phyloP scores from a whole-genome alignment of 176 grass and related monocot genomes.

The Urochloa ruziziensis region DNA sequence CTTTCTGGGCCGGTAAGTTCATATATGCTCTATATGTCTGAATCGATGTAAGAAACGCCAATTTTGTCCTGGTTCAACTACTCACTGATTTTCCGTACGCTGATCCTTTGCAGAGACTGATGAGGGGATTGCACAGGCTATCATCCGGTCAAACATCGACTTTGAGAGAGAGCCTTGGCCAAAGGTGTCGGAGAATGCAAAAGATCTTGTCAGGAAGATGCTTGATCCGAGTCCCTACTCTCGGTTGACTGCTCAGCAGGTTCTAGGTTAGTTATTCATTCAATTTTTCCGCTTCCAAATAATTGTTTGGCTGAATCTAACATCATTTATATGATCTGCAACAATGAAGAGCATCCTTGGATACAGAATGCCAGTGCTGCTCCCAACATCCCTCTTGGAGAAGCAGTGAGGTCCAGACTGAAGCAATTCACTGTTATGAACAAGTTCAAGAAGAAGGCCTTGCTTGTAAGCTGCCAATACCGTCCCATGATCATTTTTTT shows the following conservation, averaged over 20 bases:
- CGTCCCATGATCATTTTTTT: not conserved
- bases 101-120: conserved; percentile 61
- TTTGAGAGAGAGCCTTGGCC: conserved; percentile 83
- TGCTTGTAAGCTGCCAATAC: conserved; percentile 37
- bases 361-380: conserved; percentile 62
- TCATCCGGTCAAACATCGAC: conserved; percentile 55
- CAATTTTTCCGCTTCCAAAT: not conserved
- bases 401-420: conserved; percentile 63
- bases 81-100: not conserved
- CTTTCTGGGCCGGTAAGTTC: conserved; percentile 53
- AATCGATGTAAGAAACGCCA: not conserved
- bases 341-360: conserved; percentile 73
- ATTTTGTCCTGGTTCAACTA: not conserved
- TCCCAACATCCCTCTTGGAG: conserved; percentile 71
- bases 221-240: conserved; percentile 65
- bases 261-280: conserved; percentile 52
- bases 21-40: too few relatives aligned
- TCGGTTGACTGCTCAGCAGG: conserved; percentile 70
- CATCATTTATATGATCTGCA: conserved; percentile 19
- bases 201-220: conserved; percentile 82
- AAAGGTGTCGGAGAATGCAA: conserved; percentile 81
- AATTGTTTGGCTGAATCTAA: conserved; percentile 1
- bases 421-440: conserved; percentile 86
- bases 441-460: conserved; percentile 82
- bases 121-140: conserved; percentile 85